Percentiles rank a stretch among this genome's conserved stretches.
Evolutionary conservation across 78 protist species (phyloP).

Genomic region (Anaeramoeba ignava): DNA sequence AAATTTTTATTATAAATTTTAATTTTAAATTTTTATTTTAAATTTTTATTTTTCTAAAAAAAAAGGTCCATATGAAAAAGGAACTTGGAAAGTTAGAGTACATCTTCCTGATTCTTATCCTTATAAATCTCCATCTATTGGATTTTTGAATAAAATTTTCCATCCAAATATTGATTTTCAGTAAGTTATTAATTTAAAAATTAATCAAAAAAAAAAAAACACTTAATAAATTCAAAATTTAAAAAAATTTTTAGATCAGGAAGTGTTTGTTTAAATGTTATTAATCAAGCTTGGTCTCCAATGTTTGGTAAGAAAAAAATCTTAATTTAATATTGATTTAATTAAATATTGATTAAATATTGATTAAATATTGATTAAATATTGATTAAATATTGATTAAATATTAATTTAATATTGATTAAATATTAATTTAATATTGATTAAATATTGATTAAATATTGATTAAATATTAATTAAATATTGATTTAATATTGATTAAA

Average conservation of each 20-base stretch:
- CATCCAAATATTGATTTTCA: slow-evolving; percentile 91
- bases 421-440: too few relatives aligned
- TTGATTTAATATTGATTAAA: too few relatives aligned
- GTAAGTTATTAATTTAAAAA: slow-evolving; percentile 31
- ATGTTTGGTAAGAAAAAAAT: slow-evolving; percentile 69
- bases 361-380: too few relatives aligned
- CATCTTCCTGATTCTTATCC: slow-evolving; percentile 84
- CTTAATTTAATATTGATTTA: slow-evolving; percentile 71
- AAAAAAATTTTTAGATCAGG: slow-evolving; percentile 61
- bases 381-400: too few relatives aligned
- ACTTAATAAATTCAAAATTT: background rate
- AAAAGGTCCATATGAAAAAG: slow-evolving; percentile 81
- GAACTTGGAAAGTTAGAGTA: slow-evolving; percentile 76
- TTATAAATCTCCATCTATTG: slow-evolving; percentile 87
- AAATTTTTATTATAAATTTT: too few relatives aligned
- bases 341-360: too few relatives aligned
- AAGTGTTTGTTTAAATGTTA: slow-evolving; percentile 87
- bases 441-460: too few relatives aligned
- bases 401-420: too few relatives aligned
- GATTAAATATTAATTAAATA: too few relatives aligned
- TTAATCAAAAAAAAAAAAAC: background rate
- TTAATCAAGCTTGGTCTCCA: slow-evolving; percentile 95
- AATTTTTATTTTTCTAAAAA: too few relatives aligned
- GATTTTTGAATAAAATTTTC: slow-evolving; percentile 73
- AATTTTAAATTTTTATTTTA: too few relatives aligned